Base-by-base conservation (phyloP, 306 rosid genomes). In the Biancaea sappan region DNA sequence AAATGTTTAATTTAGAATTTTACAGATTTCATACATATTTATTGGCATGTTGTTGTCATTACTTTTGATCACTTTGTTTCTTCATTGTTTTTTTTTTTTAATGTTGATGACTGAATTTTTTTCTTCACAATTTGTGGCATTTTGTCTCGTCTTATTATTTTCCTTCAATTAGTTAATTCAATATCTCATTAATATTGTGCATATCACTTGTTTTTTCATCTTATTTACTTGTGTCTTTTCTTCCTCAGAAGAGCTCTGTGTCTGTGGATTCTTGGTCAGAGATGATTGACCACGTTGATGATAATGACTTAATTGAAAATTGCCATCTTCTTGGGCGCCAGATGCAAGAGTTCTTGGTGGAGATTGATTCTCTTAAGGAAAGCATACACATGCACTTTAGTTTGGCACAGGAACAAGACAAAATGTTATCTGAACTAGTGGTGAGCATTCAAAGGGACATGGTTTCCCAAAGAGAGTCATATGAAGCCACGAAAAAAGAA, bases 401-500 rank as follows among this genome's bases (percentile, higher is more conserved):
- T 71, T 76, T 82, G 66, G 72, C 85, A 69, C 86, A 77, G 46
- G 90, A 92, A 79, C 82, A 82, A 77, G 82, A 83, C 52, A 78
- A 71, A 60, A 70, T 77, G 53, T 44, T 90, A 43, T 84, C 89
- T 52, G 80, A 85, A 61, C 71, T 84, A 13, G 59, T 88, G 76
- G 72, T 41, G 53, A 59, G 58, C 57, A 79, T 88, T 83, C 84
- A 66, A 80, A 84, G 73, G 74, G 93, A 92, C 77, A 73, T 88
- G 79, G 68, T 75, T 83, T 84, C 88, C 60, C 94, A 76, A 76
- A 88, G 82, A 67, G 95, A 87, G 78, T 85, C 68, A 6, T 76
- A 77, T 54, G 91, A 90, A 83, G 77, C 86, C 60, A 43, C 87
- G 82, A 83, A 82, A 89, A 79, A 83, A 68, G 86, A 88, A 76